Evolutionary conservation across 345 rosid genomes (phyloP), one percentile per base, ranked within the genome.

Genomic region (Isatis tinctoria): DNA sequence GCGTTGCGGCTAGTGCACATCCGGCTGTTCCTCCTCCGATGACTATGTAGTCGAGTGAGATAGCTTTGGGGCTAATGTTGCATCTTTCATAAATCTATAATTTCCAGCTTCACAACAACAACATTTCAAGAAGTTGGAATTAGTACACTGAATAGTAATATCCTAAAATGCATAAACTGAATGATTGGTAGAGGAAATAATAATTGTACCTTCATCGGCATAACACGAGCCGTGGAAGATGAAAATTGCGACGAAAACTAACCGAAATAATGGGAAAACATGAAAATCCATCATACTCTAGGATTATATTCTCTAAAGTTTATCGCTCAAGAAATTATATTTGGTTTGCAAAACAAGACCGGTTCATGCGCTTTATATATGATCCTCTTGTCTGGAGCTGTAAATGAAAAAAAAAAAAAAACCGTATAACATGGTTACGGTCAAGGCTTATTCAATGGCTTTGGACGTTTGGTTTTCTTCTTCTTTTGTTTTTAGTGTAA

Each of bases 21-120:
- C 96, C 97, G 0, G 91, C 64, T 5, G 97, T 80, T 64, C 93
- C 96, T 20, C 97, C 96, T 3, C 96, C 97, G 51, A 91, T 70
- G 44, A 87, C 37, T 35, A 91, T 85, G 79, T 91, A 91, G 82
- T 91, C 90, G 18, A 79, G 69, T 47, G 64, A 4, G 76, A 61
- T 3, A 79, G 6, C 43, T 5, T 9, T 3, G 93, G 86, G 2
- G 93, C 87, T 22, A 68, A 48, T 18, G 73, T 80, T 60, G 91
- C 95, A 52, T 89, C 88, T 16, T 73, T 83, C 73, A 86, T 52
- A 77, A 91, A 90, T 2, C 79, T 68, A 60, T 81, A 81, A 30
- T 74, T 4, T 1, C 78, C 66, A 73, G 70, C 76, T 73, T 63
- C 45, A n/a, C n/a, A n/a, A 40, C 13, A 51, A n/a, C 3, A 3